Percentiles rank a stretch among this genome's conserved stretches.
These are phyloP conservation scores for Diaporthe eres DNA, from an alignment of 2,329 filamentous ascomycete genomes.

Conservation along the genomic window DNA sequence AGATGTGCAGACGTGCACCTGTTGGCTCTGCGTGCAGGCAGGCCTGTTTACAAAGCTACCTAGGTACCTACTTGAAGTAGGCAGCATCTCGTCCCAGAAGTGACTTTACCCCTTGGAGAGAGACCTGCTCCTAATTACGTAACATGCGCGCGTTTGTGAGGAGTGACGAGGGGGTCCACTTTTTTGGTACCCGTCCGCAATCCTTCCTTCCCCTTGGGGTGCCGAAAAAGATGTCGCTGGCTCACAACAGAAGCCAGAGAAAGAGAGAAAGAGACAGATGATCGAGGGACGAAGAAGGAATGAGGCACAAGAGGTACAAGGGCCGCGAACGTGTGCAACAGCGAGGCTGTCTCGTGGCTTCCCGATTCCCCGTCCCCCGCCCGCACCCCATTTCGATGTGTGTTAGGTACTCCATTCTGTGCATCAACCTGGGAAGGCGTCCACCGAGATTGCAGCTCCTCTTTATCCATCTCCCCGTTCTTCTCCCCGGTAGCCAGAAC, in stretches of 20 bases:
- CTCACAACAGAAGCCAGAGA: neutral
- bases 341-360: slow-evolving; percentile 37
- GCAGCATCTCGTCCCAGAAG: neutral
- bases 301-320: slow-evolving; percentile 16
- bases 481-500: neutral
- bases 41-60: neutral
- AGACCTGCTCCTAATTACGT: slow-evolving; percentile 9
- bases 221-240: neutral
- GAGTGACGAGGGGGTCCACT: neutral
- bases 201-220: neutral
- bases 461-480: slow-evolving; percentile 5
- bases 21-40: neutral
- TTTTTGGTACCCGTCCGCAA: neutral
- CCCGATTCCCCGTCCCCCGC: slow-evolving; percentile 3
- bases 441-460: slow-evolving; percentile 12
- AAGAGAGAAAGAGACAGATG: neutral
- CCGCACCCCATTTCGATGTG: neutral
- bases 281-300: neutral
- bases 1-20: neutral
- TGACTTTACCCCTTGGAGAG: neutral
- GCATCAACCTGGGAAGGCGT: neutral
- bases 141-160: slow-evolving; percentile 28
- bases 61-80: too few relatives aligned
- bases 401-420: neutral
- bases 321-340: slow-evolving; percentile 7